These are phyloP conservation scores for Trichoderma parareesei DNA, from an alignment of 495 filamentous ascomycete genomes.

Conservation along the genomic window DNA sequence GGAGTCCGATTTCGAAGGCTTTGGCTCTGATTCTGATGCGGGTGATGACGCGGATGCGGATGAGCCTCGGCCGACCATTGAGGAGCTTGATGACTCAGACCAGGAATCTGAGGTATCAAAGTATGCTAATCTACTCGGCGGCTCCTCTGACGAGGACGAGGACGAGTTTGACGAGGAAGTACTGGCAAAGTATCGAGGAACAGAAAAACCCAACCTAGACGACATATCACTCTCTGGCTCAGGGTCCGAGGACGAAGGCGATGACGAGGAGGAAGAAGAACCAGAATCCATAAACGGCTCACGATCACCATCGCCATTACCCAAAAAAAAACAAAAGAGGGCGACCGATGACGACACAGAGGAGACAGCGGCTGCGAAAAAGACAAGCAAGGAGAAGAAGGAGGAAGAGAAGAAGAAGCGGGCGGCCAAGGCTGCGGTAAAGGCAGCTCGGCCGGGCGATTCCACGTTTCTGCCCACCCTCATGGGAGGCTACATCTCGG, in stretches of 20 bases:
- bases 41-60: neutral
- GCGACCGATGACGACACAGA: conserved; percentile 14
- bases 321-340: conserved; percentile 13
- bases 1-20: conserved; percentile 11
- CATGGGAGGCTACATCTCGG: conserved; percentile 87
- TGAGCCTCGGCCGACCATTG: conserved; percentile 10
- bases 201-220: conserved; percentile 10
- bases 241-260: conserved; percentile 12
- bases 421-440: conserved; percentile 18
- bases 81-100: conserved; percentile 46
- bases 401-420: conserved; percentile 18
- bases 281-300: neutral
- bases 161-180: conserved; percentile 24
- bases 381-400: neutral
- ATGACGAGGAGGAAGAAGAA: conserved; percentile 6
- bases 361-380: conserved; percentile 4
- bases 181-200: conserved; percentile 8
- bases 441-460: conserved; percentile 28
- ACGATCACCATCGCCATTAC: neutral
- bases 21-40: neutral
- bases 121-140: conserved; percentile 31
- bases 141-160: conserved; percentile 33
- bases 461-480: conserved; percentile 82
- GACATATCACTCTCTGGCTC: conserved; percentile 23
- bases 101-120: conserved; percentile 41